These are phyloP conservation scores for Exophiala oligosperma DNA, from an alignment of 2,329 filamentous ascomycete species.

Conservation along the genomic window DNA sequence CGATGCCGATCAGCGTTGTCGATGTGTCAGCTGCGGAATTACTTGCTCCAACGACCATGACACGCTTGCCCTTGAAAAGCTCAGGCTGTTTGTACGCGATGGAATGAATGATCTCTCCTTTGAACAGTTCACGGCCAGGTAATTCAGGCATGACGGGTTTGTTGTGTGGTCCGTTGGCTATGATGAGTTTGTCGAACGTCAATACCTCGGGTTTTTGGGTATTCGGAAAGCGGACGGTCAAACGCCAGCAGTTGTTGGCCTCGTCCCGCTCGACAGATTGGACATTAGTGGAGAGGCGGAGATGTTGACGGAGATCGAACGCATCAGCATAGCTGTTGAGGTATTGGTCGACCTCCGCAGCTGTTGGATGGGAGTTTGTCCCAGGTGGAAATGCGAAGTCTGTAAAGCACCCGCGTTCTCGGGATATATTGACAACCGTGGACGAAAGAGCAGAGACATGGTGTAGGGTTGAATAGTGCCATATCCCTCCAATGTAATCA, in stretches of 20 bases:
- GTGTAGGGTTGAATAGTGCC: constrained; percentile 42
- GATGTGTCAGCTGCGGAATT: constrained; percentile 31
- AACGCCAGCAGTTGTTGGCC: constrained; percentile 13
- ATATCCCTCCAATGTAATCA: constrained; percentile 45
- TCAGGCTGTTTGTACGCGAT: constrained; percentile 14
- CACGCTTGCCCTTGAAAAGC: constrained; percentile 20
- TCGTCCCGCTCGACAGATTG: constrained; percentile 14
- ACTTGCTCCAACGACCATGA: constrained; percentile 28
- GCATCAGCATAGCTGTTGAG: constrained; percentile 19
- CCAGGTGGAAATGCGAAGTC: constrained; percentile 24
- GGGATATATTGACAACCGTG: constrained; percentile 19
- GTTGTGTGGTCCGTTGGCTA: constrained; percentile 31
- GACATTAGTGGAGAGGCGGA: constrained; percentile 15
- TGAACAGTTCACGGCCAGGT: constrained; percentile 22
- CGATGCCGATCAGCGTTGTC: constrained; percentile 21
- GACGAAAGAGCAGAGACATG: constrained; percentile 11
- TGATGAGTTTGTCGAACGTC: constrained; percentile 35
- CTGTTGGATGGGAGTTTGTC: constrained; percentile 14
- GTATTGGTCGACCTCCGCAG: constrained; percentile 21
- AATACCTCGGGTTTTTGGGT: background rate
- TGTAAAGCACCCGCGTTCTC: constrained; percentile 19
- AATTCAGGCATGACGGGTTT: constrained; percentile 24
- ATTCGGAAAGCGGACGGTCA: constrained; percentile 6
- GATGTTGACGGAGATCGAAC: constrained; percentile 17
- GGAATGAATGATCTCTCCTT: constrained; percentile 24